phyloP scores from a whole-genome alignment of 116 monocot species.

The Dioscorea cayenensis region DNA sequence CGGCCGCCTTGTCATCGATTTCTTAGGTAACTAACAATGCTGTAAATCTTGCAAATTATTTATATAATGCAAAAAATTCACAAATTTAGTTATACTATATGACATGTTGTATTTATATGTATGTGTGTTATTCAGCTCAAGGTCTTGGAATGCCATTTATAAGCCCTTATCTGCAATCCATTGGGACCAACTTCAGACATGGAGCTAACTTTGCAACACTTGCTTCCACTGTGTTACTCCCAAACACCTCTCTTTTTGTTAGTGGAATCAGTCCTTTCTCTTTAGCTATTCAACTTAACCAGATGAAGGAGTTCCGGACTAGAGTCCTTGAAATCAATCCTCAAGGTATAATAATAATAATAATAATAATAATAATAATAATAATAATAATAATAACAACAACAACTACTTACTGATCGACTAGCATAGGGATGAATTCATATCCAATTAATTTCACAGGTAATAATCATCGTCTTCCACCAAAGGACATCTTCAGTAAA shows the following conservation, averaged over 20 bases:
- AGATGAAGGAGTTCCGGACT: constrained; percentile 56
- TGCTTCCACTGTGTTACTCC: constrained; percentile 77
- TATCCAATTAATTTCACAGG: no score
- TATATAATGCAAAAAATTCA: no score
- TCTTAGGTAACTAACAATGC: constrained; percentile 38
- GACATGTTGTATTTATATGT: background rate
- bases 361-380: background rate
- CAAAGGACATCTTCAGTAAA: constrained; percentile 22
- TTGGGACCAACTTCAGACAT: constrained; percentile 57
- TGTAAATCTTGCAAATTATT: no score
- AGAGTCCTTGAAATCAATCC: constrained; percentile 18
- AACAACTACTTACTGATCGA: no score
- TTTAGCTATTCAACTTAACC: constrained; percentile 69
- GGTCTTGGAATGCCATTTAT: constrained; percentile 74
- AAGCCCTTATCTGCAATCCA: constrained; percentile 82
- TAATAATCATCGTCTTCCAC: constrained; percentile 26
- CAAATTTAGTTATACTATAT: no score
- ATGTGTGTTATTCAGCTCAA: constrained; percentile 37
- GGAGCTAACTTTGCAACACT: constrained; percentile 89
- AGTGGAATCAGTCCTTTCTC: constrained; percentile 75
- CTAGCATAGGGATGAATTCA: no score
- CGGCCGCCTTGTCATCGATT: constrained; percentile 73
- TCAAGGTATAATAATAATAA: constrained; percentile 13
- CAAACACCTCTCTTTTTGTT: constrained; percentile 72
- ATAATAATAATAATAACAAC: background rate